Evolutionary conservation across 352 stramenopile genomes (phyloP).

Genomic region (Bremia lactucae): DNA sequence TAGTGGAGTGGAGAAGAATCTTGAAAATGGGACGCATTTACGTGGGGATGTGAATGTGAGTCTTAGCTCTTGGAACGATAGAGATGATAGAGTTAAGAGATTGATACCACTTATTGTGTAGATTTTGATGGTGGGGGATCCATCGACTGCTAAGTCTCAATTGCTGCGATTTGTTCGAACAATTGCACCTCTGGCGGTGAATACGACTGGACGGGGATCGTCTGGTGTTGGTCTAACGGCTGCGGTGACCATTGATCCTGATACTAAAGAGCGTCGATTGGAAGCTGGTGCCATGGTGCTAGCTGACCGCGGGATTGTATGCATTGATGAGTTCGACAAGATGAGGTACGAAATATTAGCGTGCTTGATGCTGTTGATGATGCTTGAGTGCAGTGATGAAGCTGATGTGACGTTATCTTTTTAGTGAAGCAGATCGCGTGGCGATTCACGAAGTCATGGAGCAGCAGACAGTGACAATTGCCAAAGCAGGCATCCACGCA

Average conservation of each 20-base stretch:
- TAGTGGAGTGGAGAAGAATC: slow-evolving; percentile 91
- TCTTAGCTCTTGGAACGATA: too few relatives aligned
- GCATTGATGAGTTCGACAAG: slow-evolving; percentile 99
- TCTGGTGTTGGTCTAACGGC: slow-evolving; percentile 94
- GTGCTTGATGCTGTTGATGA: not conserved
- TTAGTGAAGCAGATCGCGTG: slow-evolving; percentile 92
- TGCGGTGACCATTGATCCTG: slow-evolving; percentile 94
- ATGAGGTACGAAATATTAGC: slow-evolving; percentile 71
- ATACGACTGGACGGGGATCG: slow-evolving; percentile 74
- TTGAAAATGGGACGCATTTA: slow-evolving; percentile 98
- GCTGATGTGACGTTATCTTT: slow-evolving; percentile 9
- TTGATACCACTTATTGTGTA: slow-evolving; percentile 15
- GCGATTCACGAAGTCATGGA: slow-evolving; percentile 99
- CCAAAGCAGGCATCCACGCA: slow-evolving; percentile 99
- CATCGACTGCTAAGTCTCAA: slow-evolving; percentile 98
- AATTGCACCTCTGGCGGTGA: slow-evolving; percentile 90
- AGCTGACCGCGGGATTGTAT: slow-evolving; percentile 97
- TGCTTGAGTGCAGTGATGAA: too few relatives aligned
- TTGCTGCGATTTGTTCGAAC: slow-evolving; percentile 95
- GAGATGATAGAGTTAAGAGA: too few relatives aligned
- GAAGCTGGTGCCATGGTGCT: slow-evolving; percentile 99
- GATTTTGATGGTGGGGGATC: slow-evolving; percentile 95
- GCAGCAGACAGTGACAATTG: slow-evolving; percentile 99
- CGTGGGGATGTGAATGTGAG: slow-evolving; percentile 98
- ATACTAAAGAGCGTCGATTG: slow-evolving; percentile 87